Evolutionary conservation across 129 eudicot genomes (phyloP).

Genomic region (Scalesia atractyloides): DNA sequence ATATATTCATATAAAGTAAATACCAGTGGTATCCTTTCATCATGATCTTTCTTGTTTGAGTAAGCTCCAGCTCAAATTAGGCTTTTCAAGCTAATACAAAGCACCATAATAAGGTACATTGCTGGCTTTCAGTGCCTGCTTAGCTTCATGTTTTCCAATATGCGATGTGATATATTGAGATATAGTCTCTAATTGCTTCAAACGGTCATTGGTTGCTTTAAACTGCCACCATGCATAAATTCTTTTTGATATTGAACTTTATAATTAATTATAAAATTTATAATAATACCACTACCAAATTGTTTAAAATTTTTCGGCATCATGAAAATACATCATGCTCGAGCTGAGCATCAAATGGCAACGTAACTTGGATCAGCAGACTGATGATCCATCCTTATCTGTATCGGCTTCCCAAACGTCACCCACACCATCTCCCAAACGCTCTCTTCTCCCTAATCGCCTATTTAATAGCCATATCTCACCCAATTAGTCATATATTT

Average conservation of each 20-base stretch:
- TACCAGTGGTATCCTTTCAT: conserved; percentile 94
- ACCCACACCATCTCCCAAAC: no score
- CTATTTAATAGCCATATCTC: no score
- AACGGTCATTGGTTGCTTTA: conserved; percentile 57
- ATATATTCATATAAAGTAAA: background rate
- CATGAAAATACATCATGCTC: conserved; percentile 63
- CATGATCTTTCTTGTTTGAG: conserved; percentile 82
- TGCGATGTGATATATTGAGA: conserved; percentile 58
- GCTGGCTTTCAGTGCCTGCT: conserved; percentile 78
- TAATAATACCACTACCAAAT: conserved; percentile 61
- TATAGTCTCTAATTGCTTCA: conserved; percentile 68
- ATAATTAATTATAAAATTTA: background rate
- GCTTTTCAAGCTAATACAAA: conserved; percentile 68
- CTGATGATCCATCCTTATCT: no score
- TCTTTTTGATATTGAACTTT: conserved; percentile 12
- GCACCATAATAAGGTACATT: conserved; percentile 81
- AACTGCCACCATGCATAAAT: conserved; percentile 50
- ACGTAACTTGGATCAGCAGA: no score
- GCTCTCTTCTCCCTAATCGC: no score
- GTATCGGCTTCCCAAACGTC: no score
- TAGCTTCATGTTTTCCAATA: conserved; percentile 86
- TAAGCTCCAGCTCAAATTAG: conserved; percentile 88
- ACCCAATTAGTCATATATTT: no score
- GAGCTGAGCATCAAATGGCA: no score
- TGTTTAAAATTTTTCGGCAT: conserved; percentile 63